Conservation (phyloP, 2,329 filamentous ascomycete genomes). For the Paraphaeosphaeria minitans region DNA sequence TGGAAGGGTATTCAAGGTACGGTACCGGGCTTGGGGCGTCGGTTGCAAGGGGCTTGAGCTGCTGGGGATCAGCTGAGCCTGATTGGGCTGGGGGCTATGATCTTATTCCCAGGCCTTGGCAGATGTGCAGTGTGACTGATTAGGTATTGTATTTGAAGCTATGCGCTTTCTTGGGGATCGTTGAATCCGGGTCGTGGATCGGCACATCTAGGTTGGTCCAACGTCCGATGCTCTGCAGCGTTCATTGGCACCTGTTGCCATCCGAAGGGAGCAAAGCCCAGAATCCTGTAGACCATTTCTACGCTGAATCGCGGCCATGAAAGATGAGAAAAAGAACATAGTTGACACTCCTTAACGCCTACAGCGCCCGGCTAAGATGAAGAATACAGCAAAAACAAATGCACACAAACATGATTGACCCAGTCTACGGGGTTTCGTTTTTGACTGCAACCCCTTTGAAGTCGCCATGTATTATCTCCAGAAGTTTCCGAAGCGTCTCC, state of each 20-base stretch:
- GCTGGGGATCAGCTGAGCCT: conserved; percentile 3
- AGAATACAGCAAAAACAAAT: conserved; percentile 20
- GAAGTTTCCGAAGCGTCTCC: conserved; percentile 45
- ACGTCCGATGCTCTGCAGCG: neutral
- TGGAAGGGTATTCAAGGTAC: neutral
- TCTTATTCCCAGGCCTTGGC: neutral
- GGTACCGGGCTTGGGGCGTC: neutral
- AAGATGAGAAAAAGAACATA: conserved; percentile 1
- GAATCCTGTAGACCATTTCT: conserved; percentile 8
- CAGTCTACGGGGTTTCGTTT: conserved; percentile 21
- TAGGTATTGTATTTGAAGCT: conserved; percentile 3
- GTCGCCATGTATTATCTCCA: conserved; percentile 47
- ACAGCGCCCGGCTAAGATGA: conserved; percentile 20
- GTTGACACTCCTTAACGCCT: conserved; percentile 17
- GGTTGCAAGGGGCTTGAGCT: neutral
- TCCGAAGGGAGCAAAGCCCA: conserved; percentile 17
- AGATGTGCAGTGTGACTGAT: neutral
- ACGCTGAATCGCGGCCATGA: conserved; percentile 9
- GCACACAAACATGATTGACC: conserved; percentile 4
- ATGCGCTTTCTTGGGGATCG: neutral
- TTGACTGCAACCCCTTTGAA: conserved; percentile 36
- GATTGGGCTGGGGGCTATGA: neutral
- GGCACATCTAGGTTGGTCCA: conserved; percentile 12
- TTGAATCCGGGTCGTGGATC: conserved; percentile 10
- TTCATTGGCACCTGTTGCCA: neutral